phyloP scores from a whole-genome alignment of 805 yeast genomes.

The Starmerella bombi region DNA sequence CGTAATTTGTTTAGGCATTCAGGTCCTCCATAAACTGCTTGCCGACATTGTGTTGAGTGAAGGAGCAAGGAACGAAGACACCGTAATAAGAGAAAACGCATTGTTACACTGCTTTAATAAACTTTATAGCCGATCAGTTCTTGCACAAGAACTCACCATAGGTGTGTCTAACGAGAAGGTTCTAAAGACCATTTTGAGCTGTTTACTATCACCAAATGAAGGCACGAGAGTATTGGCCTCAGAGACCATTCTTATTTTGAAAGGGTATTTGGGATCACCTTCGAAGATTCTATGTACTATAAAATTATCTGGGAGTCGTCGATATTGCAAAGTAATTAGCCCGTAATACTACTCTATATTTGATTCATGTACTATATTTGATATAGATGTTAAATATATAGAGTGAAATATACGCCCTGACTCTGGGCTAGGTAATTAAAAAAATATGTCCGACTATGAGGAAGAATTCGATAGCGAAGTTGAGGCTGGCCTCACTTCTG shows the following conservation, averaged over 20 bases:
- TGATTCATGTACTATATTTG: no score
- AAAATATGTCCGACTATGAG: constrained; percentile 29
- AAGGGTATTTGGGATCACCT: neutral
- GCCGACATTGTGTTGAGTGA: neutral
- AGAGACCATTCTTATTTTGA: neutral
- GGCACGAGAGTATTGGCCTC: neutral
- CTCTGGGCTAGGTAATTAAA: neutral
- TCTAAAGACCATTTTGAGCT: neutral
- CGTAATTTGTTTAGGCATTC: constrained; percentile 5
- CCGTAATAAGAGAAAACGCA: constrained; percentile 2
- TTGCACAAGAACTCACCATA: constrained; percentile 1
- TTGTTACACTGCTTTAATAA: constrained; percentile 2
- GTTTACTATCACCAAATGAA: constrained; percentile 1
- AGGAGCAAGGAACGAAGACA: neutral
- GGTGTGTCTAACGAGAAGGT: neutral
- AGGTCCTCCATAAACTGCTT: constrained; percentile 8
- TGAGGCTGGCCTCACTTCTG: constrained; percentile 23
- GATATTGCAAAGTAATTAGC: no score
- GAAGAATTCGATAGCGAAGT: constrained; percentile 17
- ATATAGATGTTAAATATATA: no score
- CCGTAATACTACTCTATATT: no score
- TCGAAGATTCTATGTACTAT: constrained; percentile 2
- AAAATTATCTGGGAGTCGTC: neutral
- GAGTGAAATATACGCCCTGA: neutral
- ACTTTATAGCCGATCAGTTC: neutral